Conservation (phyloP, 2,329 filamentous ascomycete genomes). For the Akanthomyces muscarius region DNA sequence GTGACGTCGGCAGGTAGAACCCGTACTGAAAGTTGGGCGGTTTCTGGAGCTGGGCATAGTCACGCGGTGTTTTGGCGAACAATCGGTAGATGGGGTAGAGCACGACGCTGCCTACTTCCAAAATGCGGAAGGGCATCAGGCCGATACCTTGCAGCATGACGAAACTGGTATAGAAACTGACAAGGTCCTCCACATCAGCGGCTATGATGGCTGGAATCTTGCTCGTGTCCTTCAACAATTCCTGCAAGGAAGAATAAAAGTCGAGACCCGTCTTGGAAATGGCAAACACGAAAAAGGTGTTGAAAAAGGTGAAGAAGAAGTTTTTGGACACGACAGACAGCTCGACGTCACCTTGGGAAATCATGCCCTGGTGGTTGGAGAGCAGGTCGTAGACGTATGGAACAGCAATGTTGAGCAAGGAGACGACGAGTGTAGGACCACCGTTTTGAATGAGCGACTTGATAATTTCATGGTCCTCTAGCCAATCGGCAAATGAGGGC, state of each 20-base stretch:
- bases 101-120: conserved; percentile 82
- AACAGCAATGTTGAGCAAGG: conserved; percentile 81
- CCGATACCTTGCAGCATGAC: conserved; percentile 93
- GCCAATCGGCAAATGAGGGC: conserved; percentile 62
- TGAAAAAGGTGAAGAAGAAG: conserved; percentile 99
- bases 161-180: conserved; percentile 87
- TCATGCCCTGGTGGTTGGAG: conserved; percentile 87
- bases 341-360: conserved; percentile 91
- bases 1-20: conserved; percentile 87
- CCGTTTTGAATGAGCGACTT: conserved; percentile 81
- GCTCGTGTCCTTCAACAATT: conserved; percentile 74
- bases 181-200: conserved; percentile 66
- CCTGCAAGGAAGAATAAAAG: conserved; percentile 67
- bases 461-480: conserved; percentile 65
- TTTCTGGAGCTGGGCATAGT: conserved; percentile 75
- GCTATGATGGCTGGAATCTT: conserved; percentile 74
- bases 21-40: conserved; percentile 92
- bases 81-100: conserved; percentile 78
- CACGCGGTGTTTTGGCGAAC: conserved; percentile 80
- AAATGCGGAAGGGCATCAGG: conserved; percentile 83
- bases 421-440: conserved; percentile 78
- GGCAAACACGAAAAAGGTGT: conserved; percentile 94
- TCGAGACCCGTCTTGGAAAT: conserved; percentile 77
- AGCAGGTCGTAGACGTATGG: conserved; percentile 95
- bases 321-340: conserved; percentile 96